phyloP scores from a whole-genome alignment of 2,329 filamentous ascomycete species.

The Pezicula neosporulosa region DNA sequence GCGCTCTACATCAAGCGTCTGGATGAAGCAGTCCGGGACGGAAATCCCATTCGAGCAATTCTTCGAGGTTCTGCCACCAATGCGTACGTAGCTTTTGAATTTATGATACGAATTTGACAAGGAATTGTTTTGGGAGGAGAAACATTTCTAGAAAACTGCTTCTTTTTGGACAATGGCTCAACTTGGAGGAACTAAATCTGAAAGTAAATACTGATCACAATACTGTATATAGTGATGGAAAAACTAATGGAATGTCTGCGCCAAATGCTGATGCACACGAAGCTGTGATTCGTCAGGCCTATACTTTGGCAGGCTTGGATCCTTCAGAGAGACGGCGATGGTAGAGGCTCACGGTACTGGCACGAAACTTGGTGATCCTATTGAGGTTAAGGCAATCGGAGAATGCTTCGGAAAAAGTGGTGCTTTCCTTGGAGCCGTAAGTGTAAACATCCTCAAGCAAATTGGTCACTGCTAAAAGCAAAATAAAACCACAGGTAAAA shows the following conservation, averaged over 20 bases:
- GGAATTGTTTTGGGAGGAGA: no score
- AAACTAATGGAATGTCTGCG: slow-evolving; percentile 52
- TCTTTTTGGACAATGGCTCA: no score
- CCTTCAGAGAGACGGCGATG: not conserved
- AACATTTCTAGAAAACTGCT: no score
- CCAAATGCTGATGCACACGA: slow-evolving; percentile 42
- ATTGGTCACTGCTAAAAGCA: no score
- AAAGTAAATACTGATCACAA: no score
- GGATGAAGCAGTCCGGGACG: slow-evolving; percentile 50
- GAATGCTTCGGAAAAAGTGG: not conserved
- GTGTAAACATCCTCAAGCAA: not conserved
- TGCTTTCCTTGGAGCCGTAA: not conserved
- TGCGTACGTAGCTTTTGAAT: no score
- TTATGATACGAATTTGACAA: no score
- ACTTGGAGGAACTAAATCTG: no score
- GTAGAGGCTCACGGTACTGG: slow-evolving; percentile 6
- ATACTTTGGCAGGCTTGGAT: slow-evolving; percentile 2
- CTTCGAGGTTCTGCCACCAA: slow-evolving; percentile 50
- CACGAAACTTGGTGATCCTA: slow-evolving; percentile 6
- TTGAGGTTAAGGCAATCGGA: slow-evolving; percentile 3
- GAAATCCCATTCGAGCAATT: slow-evolving; percentile 52
- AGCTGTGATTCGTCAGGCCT: slow-evolving; percentile 1
- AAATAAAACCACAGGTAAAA: slow-evolving; percentile 23
- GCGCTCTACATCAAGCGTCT: slow-evolving; percentile 56
- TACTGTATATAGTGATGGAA: no score